These are phyloP conservation scores for Flueggea neowawraea DNA, from an alignment of 441 rosid genomes.

Conservation along the genomic window DNA sequence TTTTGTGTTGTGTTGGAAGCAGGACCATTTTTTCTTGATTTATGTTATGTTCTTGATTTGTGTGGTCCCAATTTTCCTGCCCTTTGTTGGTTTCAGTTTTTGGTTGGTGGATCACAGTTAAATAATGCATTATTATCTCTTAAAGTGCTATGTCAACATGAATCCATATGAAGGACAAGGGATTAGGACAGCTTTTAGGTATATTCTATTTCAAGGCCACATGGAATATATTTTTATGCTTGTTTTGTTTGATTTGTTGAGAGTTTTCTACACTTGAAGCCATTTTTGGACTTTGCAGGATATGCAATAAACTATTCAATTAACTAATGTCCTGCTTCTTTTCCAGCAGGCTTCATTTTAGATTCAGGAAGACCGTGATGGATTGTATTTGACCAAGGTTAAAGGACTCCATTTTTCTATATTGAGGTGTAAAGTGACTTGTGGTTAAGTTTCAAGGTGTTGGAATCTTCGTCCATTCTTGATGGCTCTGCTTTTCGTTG, in stretches of 20 bases:
- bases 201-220: slow-evolving; percentile 57
- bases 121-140: slow-evolving; percentile 17
- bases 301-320: slow-evolving; percentile 36
- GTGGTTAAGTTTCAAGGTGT: slow-evolving; percentile 25
- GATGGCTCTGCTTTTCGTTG: slow-evolving; percentile 30
- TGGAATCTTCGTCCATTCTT: slow-evolving; percentile 33
- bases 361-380: slow-evolving; percentile 22
- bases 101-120: slow-evolving; percentile 12
- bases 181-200: slow-evolving; percentile 40
- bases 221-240: slow-evolving; percentile 45
- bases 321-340: slow-evolving; percentile 31
- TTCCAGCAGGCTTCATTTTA: slow-evolving; percentile 47
- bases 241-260: slow-evolving; percentile 26
- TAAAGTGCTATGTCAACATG: slow-evolving; percentile 30
- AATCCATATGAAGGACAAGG: slow-evolving; percentile 32
- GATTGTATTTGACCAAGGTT: slow-evolving; percentile 48
- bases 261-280: slow-evolving; percentile 26
- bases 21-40: slow-evolving; percentile 19
- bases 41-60: slow-evolving; percentile 20
- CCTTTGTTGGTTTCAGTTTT: slow-evolving; percentile 12
- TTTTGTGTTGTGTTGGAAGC: slow-evolving; percentile 9
- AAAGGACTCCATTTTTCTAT: slow-evolving; percentile 27
- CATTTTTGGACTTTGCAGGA: slow-evolving; percentile 25
- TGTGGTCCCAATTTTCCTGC: slow-evolving; percentile 21
- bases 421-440: slow-evolving; percentile 24